These are phyloP conservation scores for Neurospora crassa DNA, from an alignment of 2,329 filamentous ascomycete species.

Conservation along the genomic window DNA sequence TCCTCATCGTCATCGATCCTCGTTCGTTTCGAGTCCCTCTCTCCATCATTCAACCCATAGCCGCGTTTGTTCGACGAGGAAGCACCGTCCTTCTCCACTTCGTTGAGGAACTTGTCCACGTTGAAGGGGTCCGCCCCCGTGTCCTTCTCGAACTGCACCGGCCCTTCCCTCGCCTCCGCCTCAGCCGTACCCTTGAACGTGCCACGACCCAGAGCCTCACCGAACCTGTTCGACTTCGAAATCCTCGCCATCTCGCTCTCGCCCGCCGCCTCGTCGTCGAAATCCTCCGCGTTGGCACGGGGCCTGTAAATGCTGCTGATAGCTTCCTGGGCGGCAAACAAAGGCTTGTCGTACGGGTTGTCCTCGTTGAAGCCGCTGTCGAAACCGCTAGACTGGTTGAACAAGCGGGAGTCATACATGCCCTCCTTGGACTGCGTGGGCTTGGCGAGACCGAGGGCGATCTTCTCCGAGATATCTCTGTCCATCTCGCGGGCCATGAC, in stretches of 20 bases:
- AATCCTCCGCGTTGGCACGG: constrained; percentile 62
- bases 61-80: constrained; percentile 50
- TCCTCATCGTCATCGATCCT: constrained; percentile 66
- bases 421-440: constrained; percentile 84
- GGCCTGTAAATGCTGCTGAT: constrained; percentile 92
- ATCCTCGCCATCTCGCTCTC: constrained; percentile 82
- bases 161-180: constrained; percentile 78
- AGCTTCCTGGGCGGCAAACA: constrained; percentile 92
- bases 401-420: constrained; percentile 94
- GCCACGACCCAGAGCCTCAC: constrained; percentile 76
- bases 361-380: constrained; percentile 93
- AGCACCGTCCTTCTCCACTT: constrained; percentile 51
- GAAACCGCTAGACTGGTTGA: constrained; percentile 90
- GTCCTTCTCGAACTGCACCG: constrained; percentile 95
- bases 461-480: constrained; percentile 94
- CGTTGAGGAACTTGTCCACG: constrained; percentile 85
- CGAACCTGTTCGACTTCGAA: constrained; percentile 73
- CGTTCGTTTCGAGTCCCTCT: constrained; percentile 59
- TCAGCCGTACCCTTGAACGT: constrained; percentile 84
- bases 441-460: constrained; percentile 88
- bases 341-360: constrained; percentile 91
- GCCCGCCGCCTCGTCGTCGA: constrained; percentile 68
- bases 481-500: constrained; percentile 93
- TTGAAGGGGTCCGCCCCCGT: constrained; percentile 71
- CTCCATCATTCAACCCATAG: constrained; percentile 64